Evolutionary conservation across 129 eudicot genomes (phyloP), one percentile per base, ranked within the genome.

Genomic region (Chrysanthemum makinoi): DNA sequence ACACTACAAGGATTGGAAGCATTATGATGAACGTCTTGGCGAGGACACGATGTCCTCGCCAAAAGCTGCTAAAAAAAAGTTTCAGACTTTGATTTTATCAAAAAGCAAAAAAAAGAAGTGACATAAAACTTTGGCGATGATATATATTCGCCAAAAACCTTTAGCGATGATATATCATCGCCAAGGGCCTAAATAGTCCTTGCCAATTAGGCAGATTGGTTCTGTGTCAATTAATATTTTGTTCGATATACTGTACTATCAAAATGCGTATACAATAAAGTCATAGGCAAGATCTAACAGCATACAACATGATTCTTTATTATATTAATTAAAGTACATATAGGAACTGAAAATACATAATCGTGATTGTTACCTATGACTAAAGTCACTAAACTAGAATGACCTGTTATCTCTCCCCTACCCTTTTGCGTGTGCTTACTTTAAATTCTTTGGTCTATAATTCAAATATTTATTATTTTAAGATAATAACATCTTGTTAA

Each of bases 251-350:
- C 16, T 62, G 48, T 62, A 24, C 46, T 61, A 10, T 62, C 13
- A 30, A n/a, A 35, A 35, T 35, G 44, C 7, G 44, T 22, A 15
- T 66, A 28, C 55, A 18, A 35, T 62, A 70, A 71, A 74, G 44
- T 30, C n/a, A 65, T 55, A 66, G 61, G 73, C 70, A 79, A 72
- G 79, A 75, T 83, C 81, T 75, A 75, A 69, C 76, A 74, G 70
- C 77, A 82, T 50, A 48, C 64, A 49, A 52, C 52, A 70, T 75
- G 18, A 70, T 48, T 63, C 10, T 52, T 55, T 80, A 48, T 22
- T 63, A 57, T 35, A 75, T 68, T 14, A 47, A 73, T 47, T 49
- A 61, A 63, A 52, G 65, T 35, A 55, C 52, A 39, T 28, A 20
- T 51, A 62, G 54, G 0, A 51, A 53, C 18, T 50, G 12, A 66